Conservation (phyloP, 2,329 filamentous ascomycete genomes). For the Calonectria henricotiae region DNA sequence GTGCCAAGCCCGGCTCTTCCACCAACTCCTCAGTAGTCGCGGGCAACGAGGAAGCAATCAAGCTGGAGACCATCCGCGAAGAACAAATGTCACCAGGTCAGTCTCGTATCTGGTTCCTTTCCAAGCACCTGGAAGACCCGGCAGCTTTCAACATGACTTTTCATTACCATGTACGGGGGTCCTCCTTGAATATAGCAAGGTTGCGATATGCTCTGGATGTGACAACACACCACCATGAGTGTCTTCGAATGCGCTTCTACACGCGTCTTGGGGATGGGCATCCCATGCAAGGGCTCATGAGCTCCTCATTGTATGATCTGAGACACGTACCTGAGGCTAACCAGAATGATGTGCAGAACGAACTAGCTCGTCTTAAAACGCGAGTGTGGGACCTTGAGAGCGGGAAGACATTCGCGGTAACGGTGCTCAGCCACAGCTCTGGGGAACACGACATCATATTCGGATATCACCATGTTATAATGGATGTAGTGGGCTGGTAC, state of each 20-base stretch:
- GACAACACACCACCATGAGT: constrained; percentile 44
- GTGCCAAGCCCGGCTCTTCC: constrained; percentile 14
- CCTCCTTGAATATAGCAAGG: constrained; percentile 36
- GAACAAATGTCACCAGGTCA: constrained; percentile 35
- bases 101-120: constrained; percentile 37
- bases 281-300: constrained; percentile 50
- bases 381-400: constrained; percentile 59
- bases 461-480: constrained; percentile 66
- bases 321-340: constrained; percentile 47
- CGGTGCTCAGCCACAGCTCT: constrained; percentile 56
- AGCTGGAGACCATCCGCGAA: constrained; percentile 25
- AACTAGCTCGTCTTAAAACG: constrained; percentile 52
- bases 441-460: constrained; percentile 62
- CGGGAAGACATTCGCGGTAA: constrained; percentile 56
- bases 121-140: constrained; percentile 33
- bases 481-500: constrained; percentile 66
- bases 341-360: constrained; percentile 46
- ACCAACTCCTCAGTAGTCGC: constrained; percentile 24
- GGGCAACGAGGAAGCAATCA: constrained; percentile 8
- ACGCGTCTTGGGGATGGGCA: constrained; percentile 37
- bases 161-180: constrained; percentile 35
- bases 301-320: constrained; percentile 51
- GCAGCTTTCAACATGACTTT: constrained; percentile 37
- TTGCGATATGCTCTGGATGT: constrained; percentile 40
- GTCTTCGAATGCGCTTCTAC: constrained; percentile 46